Conservation (phyloP, 352 stramenopile genomes). For the Phytophthora quininea region DNA sequence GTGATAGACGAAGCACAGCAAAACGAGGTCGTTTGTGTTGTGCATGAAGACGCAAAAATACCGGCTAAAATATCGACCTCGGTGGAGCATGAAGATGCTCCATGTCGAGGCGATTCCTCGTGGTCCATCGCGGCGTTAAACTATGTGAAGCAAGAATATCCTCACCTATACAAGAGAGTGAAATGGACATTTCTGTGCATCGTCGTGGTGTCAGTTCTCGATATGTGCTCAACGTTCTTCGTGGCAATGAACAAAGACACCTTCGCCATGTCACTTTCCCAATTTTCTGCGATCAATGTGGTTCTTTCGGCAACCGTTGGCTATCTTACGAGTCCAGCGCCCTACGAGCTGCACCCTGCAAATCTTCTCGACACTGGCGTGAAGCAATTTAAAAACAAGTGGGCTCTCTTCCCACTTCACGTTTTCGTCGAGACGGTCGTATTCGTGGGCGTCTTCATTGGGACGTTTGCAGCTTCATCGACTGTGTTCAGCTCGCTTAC, state of each 20-base stretch:
- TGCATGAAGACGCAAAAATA: not conserved
- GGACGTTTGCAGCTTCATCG: conserved; percentile 74
- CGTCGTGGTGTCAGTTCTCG: conserved; percentile 66
- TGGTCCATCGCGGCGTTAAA: conserved; percentile 30
- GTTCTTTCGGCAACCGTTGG: conserved; percentile 65
- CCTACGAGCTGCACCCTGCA: conserved; percentile 65
- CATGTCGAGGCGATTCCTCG: not conserved
- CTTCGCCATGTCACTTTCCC: conserved; percentile 64
- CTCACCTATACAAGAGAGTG: conserved; percentile 70
- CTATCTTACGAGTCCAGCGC: conserved; percentile 71
- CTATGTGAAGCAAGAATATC: conserved; percentile 41
- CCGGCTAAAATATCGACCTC: not conserved
- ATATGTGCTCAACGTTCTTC: conserved; percentile 69
- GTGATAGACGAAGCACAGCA: conserved; percentile 27
- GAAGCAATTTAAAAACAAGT: conserved; percentile 77
- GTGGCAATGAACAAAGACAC: conserved; percentile 48
- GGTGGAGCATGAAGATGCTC: not conserved
- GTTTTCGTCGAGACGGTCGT: conserved; percentile 75
- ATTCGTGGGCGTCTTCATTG: conserved; percentile 76
- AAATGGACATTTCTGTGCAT: conserved; percentile 85
- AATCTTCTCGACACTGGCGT: conserved; percentile 57
- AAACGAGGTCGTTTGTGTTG: conserved; percentile 22
- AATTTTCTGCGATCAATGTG: conserved; percentile 78
- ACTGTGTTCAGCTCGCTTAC: conserved; percentile 78
- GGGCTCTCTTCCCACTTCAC: conserved; percentile 74